phyloP scores from a whole-genome alignment of 164 flowering plant species.

The Umbellularia californica region DNA sequence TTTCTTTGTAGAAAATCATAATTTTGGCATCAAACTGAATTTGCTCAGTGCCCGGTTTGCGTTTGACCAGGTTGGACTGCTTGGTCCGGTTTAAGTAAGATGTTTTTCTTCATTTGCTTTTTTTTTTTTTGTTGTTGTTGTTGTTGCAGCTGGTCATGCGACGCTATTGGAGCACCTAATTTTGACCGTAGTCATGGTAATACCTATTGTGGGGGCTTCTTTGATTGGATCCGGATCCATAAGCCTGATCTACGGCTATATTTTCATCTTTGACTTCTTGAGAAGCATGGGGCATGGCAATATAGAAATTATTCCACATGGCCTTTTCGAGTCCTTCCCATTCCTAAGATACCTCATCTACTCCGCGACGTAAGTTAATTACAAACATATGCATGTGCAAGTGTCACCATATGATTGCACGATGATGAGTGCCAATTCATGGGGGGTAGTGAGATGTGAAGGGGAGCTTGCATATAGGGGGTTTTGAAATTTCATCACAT shows the following conservation, averaged over 20 bases:
- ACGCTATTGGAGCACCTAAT: conserved; percentile 71
- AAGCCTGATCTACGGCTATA: conserved; percentile 43
- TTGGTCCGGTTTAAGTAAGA: background rate
- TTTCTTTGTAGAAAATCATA: too few relatives aligned
- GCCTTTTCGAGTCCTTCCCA: conserved; percentile 48
- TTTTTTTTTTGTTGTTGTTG: background rate
- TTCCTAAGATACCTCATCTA: conserved; percentile 60
- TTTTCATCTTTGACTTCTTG: conserved; percentile 63
- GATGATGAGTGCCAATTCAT: too few relatives aligned
- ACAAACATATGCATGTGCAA: background rate
- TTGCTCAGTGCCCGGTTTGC: too few relatives aligned
- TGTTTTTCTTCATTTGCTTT: background rate
- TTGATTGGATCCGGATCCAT: conserved; percentile 58
- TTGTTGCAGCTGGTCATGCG: conserved; percentile 63
- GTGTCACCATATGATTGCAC: too few relatives aligned
- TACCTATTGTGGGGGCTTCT: conserved; percentile 56
- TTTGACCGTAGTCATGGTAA: conserved; percentile 35
- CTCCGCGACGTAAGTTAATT: conserved; percentile 68
- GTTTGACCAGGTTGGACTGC: too few relatives aligned
- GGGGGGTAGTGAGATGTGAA: too few relatives aligned
- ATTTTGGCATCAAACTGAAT: too few relatives aligned
- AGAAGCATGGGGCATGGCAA: conserved; percentile 77
- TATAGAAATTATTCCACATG: conserved; percentile 58
- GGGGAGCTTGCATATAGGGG: too few relatives aligned
- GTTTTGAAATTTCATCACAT: too few relatives aligned